Base-by-base conservation (phyloP, 306 rosid species). In the Cajanus cajan region DNA sequence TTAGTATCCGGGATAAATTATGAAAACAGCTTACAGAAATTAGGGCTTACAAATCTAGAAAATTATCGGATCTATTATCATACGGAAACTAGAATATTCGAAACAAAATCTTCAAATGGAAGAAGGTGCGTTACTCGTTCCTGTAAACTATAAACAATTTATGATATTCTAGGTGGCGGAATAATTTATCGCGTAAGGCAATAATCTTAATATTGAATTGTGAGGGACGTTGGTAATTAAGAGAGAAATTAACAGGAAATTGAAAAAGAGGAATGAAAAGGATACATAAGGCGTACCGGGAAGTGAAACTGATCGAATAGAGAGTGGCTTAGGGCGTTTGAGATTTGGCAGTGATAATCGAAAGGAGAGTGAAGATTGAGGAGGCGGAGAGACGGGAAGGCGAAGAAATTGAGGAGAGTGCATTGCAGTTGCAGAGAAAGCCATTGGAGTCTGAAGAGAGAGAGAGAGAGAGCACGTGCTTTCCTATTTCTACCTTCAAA, bases 251-350 rank as follows among this genome's bases (percentile, higher is more conserved):
- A 55, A 45, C 31, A 67, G 19, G 3, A 5, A 15, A 64, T 64
- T 18, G 2, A 8, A 6, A 66, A 39, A 19, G 10, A 5, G 2
- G 51, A 39, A 5, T 44, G 0, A 18, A 31, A 28, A 37, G 44
- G 9, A 13, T 51, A n/a, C n/a, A 22, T 16, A 58, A 73, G n/a
- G 43, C 25, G 51, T 64, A 89, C 98, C 97, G 6, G 92, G 68
- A 82, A 82, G n/a, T 15, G 94, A 89, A 78, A 81, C 80, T 12
- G 96, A 83, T 81, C 96, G 97, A 88, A 94, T 84, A 25, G 93
- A 89, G 7, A 92, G 66, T 34, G 86, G 66, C 69, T 81, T 87
- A 2, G 68, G 72, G 61, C 76, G 89, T 77, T 79, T 80, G 85
- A 88, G 82, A 43, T 55, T 77, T 21, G 76, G 45, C 19, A 54